A percentile compares a stretch with the other conserved stretches of the same genome.
phyloP scores from a whole-genome alignment of 306 rosid genomes.

The Gynostemma pentaphyllum region DNA sequence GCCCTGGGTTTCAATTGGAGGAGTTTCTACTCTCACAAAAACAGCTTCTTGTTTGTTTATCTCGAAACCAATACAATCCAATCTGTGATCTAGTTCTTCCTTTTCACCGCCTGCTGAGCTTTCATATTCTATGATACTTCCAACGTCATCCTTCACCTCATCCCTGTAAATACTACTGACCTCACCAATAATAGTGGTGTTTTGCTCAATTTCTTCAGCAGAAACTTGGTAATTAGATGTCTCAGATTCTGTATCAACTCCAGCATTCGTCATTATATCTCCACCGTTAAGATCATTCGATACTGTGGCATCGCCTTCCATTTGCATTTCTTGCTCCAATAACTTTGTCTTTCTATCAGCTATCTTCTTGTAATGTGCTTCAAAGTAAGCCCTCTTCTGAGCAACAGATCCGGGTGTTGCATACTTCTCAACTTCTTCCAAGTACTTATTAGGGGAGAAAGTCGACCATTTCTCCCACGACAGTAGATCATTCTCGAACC shows the following conservation, averaged over 20 bases:
- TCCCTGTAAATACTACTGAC: slow-evolving; percentile 10
- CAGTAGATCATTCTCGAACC: slow-evolving; percentile 79
- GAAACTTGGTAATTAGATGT: slow-evolving; percentile 17
- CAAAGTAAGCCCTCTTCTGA: slow-evolving; percentile 85
- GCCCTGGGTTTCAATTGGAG: slow-evolving; percentile 23
- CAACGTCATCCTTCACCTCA: slow-evolving; percentile 29
- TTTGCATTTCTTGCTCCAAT: slow-evolving; percentile 51
- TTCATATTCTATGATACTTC: slow-evolving; percentile 22
- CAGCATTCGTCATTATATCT: slow-evolving; percentile 28
- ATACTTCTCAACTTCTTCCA: slow-evolving; percentile 94
- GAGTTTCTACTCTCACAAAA: slow-evolving; percentile 21
- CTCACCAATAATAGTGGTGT: slow-evolving; percentile 19
- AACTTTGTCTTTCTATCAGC: slow-evolving; percentile 82
- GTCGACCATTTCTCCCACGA: slow-evolving; percentile 99
- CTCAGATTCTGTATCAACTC: slow-evolving; percentile 24
- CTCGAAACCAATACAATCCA: slow-evolving; percentile 20
- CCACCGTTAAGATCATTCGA: slow-evolving; percentile 29
- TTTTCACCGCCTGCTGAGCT: slow-evolving; percentile 22
- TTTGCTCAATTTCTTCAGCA: slow-evolving; percentile 19
- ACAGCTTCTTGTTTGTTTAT: slow-evolving; percentile 28
- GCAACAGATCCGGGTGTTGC: slow-evolving; percentile 98
- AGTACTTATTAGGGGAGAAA: slow-evolving; percentile 81
- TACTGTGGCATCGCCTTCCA: slow-evolving; percentile 23
- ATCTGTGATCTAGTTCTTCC: slow-evolving; percentile 23
- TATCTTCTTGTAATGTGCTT: slow-evolving; percentile 89